Base-by-base conservation (phyloP, 2,329 filamentous ascomycete species). In the Talaromyces amestolkiae region DNA sequence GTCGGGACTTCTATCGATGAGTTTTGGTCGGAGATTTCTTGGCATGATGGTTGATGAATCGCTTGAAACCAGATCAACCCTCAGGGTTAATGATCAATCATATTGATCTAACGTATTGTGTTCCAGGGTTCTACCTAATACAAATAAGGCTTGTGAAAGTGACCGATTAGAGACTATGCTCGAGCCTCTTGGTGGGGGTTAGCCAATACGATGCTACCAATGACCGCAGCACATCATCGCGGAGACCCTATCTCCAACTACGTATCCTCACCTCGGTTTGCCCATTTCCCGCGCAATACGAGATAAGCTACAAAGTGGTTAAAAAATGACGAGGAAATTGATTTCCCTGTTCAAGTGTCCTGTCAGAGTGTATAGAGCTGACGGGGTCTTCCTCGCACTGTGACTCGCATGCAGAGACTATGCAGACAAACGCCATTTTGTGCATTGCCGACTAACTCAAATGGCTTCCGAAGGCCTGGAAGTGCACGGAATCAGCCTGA, bases 181-280 rank as follows among this genome's bases (percentile, higher is more conserved):
- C 56, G 56, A 59, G 56, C 56, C 56, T 59, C 56, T 19, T 31
- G 24, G 56, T n/a, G 37, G 56, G 56, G 56, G 33, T 39, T 58
- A 43, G 54, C 19, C 3, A 43, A 13, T 45, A 15, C n/a, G 39
- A 45, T n/a, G 24, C 56, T 43, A 22, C 56, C 56, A 59, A 59
- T 59, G 56, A 43, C 37, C 8, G 22, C 37, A 59, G 56, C 56
- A 59, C 56, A 33, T 27, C 11, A 41, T 59, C 24, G 56, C 37
- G 56, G 37, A 13, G 56, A 31, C 24, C 39, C n/a, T 59, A 31
- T 59, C 19, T 27, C n/a, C 54, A 37, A n/a, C 33, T n/a, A 31
- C 27, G 27, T 31, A 31, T 37, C 11, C 13, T 58, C 53, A 22
- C 39, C 33, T 39, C 27, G n/a, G 31, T n/a, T 31, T 54, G 22